A percentile compares a stretch with the other conserved stretches of the same genome.
Conservation (phyloP, 2,329 filamentous ascomycete species). For the Aspergillus floridensis region DNA sequence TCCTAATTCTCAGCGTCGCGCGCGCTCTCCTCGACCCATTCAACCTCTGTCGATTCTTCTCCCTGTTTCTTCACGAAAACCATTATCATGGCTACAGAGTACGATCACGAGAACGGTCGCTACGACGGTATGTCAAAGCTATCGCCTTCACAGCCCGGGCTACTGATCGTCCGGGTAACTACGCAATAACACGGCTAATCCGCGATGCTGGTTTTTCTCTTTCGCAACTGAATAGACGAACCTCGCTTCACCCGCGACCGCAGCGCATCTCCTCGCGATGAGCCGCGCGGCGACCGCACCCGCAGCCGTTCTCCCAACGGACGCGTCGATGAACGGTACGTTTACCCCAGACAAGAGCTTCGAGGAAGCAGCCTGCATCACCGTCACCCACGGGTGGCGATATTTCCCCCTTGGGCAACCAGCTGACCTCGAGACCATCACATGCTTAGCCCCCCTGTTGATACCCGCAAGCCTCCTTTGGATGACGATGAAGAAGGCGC, state of each 20-base stretch:
- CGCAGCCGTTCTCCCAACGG: constrained; percentile 65
- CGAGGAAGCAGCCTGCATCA: not conserved
- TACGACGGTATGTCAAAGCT: constrained; percentile 58
- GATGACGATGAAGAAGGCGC: constrained; percentile 69
- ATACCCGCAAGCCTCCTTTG: constrained; percentile 42
- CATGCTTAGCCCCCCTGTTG: constrained; percentile 40
- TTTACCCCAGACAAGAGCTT: not conserved
- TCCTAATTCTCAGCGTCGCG: constrained; percentile 1
- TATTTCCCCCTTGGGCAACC: not conserved
- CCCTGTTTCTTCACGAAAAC: constrained; percentile 14
- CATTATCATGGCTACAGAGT: constrained; percentile 51
- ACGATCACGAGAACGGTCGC: constrained; percentile 63
- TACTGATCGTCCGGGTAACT: constrained; percentile 6
- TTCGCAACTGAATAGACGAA: constrained; percentile 47
- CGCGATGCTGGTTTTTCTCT: constrained; percentile 7
- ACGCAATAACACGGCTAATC: constrained; percentile 15
- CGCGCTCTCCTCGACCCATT: constrained; percentile 5
- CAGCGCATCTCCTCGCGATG: constrained; percentile 64
- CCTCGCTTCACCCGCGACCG: constrained; percentile 65
- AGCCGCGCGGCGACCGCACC: constrained; percentile 53
- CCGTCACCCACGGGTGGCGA: not conserved
- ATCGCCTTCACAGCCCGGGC: constrained; percentile 11
- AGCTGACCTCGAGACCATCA: not conserved
- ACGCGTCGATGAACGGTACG: constrained; percentile 54
- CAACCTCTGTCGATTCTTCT: not conserved